A percentile compares a stretch with the other conserved stretches of the same genome.
phyloP scores from a whole-genome alignment of 1,284 basidiomycete genomes.

The Pterulicium gracile region DNA sequence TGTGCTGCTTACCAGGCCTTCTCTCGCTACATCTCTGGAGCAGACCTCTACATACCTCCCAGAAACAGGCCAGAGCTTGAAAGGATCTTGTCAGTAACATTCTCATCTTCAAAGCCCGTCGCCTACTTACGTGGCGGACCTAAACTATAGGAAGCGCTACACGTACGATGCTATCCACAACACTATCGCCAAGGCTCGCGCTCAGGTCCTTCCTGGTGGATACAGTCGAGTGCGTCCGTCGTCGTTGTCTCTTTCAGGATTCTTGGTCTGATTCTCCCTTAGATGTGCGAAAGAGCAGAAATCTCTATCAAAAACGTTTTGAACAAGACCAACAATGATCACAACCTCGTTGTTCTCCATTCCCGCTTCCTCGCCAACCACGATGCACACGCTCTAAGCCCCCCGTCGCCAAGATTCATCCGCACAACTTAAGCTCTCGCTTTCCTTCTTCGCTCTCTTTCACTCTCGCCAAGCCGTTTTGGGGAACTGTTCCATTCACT shows the following conservation, averaged over 20 bases:
- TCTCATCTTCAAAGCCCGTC: background rate
- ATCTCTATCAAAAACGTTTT: conserved; percentile 59
- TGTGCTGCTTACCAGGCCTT: conserved; percentile 57
- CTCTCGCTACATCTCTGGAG: conserved; percentile 44
- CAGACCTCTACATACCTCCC: conserved; percentile 61
- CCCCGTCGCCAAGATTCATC: conserved; percentile 3
- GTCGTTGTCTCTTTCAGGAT: conserved; percentile 2
- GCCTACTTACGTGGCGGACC: too few species aligned
- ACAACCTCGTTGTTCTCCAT: conserved; percentile 55
- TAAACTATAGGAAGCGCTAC: conserved; percentile 45
- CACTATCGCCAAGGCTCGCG: conserved; percentile 56
- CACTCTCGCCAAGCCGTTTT: conserved; percentile 9
- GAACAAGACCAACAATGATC: conserved; percentile 52
- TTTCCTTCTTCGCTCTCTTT: conserved; percentile 4
- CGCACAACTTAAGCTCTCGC: conserved; percentile 9
- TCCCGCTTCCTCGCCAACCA: conserved; percentile 16
- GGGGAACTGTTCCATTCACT: too few species aligned
- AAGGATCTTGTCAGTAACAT: conserved; percentile 48
- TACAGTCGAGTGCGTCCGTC: conserved; percentile 54
- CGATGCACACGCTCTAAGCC: conserved; percentile 1
- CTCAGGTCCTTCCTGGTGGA: conserved; percentile 53
- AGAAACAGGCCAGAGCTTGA: conserved; percentile 54
- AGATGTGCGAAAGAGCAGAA: conserved; percentile 64
- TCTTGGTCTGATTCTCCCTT: conserved; percentile 6
- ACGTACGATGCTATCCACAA: conserved; percentile 73